Evolutionary conservation across 2,329 filamentous ascomycete genomes (phyloP), one percentile per base, ranked within the genome.

Genomic region (Verticillium nonalfalfae): DNA sequence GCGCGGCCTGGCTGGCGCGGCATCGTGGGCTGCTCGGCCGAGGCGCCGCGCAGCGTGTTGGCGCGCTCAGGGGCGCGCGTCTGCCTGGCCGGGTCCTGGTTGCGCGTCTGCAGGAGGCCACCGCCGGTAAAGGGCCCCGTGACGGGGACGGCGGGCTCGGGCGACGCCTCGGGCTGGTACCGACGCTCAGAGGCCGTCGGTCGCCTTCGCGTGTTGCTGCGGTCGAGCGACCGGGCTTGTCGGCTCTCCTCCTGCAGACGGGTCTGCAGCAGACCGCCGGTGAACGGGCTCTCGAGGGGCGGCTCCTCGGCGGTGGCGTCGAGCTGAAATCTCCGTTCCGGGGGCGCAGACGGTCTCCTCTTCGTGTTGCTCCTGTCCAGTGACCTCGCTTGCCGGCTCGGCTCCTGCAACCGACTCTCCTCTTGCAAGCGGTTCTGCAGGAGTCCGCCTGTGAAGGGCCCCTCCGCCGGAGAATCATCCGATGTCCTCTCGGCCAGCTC

Each of bases 271-370:
- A 59, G 34, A 26, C 58, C 58, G 4, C 63, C 63, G 3, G 61
- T 66, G 26, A 66, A 66, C 10, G 63, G 59, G n/a, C 39, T 62
- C 5, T 60, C 64, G 14, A 59, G 31, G 1, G 61, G 33, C 63
- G 65, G 74, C 70, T 56, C 72, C 72, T 63, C 79, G 5, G 11
- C n/a, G 7, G 40, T 11, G n/a, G n/a, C n/a, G 9, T 50, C 40
- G n/a, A 18, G 18, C 40, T 26, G 40, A n/a, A 18, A 26, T 21
- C 40, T 18, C n/a, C 40, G 40, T 11, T 50, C 40, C 26, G 40
- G 40, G n/a, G 40, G n/a, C n/a, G 40, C 40, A n/a, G 40, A 50
- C 13, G 7, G 62, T 39, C 3, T 60, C 13, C 4, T 62, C 58
- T 35, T 59, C 56, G 33, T 58, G 31, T 11, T 56, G 64, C 34